These are phyloP conservation scores for Sarocladiaceae sp. DNA, from an alignment of 2,329 filamentous ascomycete genomes.

Conservation along the genomic window DNA sequence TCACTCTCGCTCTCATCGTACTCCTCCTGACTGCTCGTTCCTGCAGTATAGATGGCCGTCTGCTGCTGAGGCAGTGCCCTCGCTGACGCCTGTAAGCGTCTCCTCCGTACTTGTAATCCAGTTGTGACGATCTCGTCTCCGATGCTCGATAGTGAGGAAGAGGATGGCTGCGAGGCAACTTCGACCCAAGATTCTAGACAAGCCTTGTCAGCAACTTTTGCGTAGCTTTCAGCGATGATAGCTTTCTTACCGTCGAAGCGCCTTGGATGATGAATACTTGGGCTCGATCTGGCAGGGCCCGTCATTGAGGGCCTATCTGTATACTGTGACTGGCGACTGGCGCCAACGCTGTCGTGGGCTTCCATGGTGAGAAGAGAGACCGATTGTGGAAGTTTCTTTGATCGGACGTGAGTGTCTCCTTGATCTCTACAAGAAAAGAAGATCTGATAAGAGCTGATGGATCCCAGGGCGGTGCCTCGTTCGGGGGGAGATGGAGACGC, in stretches of 20 bases:
- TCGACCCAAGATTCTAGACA: constrained; percentile 95
- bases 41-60: constrained; percentile 34
- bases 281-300: constrained; percentile 21
- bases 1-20: constrained; percentile 92
- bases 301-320: constrained; percentile 1
- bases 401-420: too few species aligned
- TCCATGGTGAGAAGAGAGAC: constrained; percentile 19
- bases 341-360: constrained; percentile 19
- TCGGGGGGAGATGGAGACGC: too few species aligned
- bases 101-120: constrained; percentile 68
- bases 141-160: constrained; percentile 81
- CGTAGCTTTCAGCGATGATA: constrained; percentile 16
- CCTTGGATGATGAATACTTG: constrained; percentile 25
- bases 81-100: constrained; percentile 34
- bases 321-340: constrained; percentile 16
- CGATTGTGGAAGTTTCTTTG: neutral
- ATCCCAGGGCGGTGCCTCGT: too few species aligned
- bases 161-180: constrained; percentile 85
- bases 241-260: constrained; percentile 29
- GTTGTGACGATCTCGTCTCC: constrained; percentile 88
- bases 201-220: neutral
- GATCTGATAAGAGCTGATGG: constrained; percentile 5
- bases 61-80: constrained; percentile 32
- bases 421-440: neutral
- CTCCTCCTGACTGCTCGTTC: constrained; percentile 80